Percentiles rank a stretch among this genome's conserved stretches.
Conservation (phyloP, 768 basidiomycete genomes). For the Leucosporidium yakuticum region DNA sequence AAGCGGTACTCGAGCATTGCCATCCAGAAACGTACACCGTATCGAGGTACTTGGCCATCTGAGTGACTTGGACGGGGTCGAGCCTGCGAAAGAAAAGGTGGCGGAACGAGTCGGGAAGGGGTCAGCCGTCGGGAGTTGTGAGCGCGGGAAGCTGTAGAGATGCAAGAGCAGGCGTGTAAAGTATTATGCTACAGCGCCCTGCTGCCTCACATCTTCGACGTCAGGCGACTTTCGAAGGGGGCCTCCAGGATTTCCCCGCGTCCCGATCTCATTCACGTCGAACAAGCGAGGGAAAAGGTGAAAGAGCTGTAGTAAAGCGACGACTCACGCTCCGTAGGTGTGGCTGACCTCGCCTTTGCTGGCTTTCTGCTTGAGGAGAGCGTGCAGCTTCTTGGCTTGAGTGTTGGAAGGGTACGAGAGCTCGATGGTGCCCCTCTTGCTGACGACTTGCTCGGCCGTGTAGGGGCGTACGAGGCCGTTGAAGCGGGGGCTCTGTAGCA, state of each 20-base stretch:
- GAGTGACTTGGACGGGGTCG: conserved; percentile 94
- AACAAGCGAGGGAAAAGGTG: conserved; percentile 1
- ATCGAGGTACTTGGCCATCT: conserved; percentile 96
- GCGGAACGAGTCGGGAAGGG: conserved; percentile 10
- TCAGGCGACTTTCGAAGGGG: background rate
- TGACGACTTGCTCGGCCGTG: conserved; percentile 84
- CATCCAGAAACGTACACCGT: conserved; percentile 95
- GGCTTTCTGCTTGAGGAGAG: conserved; percentile 66
- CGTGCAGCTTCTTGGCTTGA: conserved; percentile 80
- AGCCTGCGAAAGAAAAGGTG: conserved; percentile 54
- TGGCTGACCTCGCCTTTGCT: conserved; percentile 74
- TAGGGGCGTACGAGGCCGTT: conserved; percentile 82
- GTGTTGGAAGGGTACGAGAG: conserved; percentile 80
- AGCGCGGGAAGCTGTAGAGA: background rate
- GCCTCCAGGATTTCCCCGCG: too few species aligned
- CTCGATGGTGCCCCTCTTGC: conserved; percentile 81
- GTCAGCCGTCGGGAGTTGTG: background rate
- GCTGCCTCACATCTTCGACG: background rate
- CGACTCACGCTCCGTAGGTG: conserved; percentile 94
- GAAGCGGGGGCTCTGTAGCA: conserved; percentile 71
- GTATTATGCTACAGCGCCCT: background rate
- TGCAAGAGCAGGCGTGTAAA: background rate
- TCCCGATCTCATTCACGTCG: too few species aligned
- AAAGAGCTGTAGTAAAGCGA: background rate
- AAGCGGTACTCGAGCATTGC: conserved; percentile 82